Conservation (phyloP, 345 rosid genomes). For the Leavenworthia alabamica region DNA sequence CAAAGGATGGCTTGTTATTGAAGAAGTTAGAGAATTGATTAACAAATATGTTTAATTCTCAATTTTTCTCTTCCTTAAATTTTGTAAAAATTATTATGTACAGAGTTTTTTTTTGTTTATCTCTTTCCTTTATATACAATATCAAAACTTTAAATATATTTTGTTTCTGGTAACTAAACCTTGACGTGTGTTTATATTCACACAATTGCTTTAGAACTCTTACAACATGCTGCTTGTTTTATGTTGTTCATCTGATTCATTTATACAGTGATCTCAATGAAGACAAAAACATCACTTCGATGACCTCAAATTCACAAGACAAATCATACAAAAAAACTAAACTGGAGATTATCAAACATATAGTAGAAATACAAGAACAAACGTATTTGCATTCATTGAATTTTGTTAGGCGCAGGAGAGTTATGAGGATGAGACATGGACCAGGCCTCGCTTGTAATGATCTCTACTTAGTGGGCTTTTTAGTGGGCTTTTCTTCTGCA, state of each 20-base stretch:
- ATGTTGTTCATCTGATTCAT: not conserved
- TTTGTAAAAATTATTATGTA: not conserved
- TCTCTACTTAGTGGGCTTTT: too few species aligned
- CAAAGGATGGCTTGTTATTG: conserved; percentile 87
- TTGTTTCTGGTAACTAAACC: not conserved
- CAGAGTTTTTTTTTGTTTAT: not conserved
- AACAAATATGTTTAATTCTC: conserved; percentile 40
- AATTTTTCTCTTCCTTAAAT: not conserved
- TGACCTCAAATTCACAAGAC: too few species aligned
- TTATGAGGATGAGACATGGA: too few species aligned
- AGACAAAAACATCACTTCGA: not conserved
- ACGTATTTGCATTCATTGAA: too few species aligned
- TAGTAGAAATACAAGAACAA: too few species aligned
- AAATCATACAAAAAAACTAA: too few species aligned
- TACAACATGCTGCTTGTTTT: not conserved
- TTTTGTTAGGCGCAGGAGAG: too few species aligned
- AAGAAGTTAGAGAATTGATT: conserved; percentile 78
- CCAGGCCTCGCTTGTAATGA: too few species aligned
- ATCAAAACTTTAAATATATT: not conserved
- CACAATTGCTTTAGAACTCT: not conserved
- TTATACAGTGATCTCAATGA: not conserved
- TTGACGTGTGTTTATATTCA: too few species aligned
- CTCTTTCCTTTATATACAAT: not conserved
- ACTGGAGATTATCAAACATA: too few species aligned
- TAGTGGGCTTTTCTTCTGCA: too few species aligned